Evolutionary conservation across 2,329 filamentous ascomycete genomes (phyloP), one percentile per base, ranked within the genome.

Genomic region (Xylaria sp.): DNA sequence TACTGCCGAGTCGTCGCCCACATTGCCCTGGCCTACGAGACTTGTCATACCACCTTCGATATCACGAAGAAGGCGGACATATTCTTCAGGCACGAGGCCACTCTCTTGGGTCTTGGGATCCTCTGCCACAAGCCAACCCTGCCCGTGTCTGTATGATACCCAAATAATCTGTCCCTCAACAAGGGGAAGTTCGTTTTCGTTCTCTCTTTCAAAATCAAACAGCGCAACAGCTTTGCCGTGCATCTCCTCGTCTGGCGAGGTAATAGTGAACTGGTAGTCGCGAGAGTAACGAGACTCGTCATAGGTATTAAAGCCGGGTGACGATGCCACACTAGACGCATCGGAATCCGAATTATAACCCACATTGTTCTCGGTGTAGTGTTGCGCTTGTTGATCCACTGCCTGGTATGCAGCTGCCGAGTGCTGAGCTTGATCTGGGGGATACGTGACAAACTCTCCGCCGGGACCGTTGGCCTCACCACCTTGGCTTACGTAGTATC

Each of bases 51-150:
- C 93, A 18, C 92, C 92, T 73, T 97, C 92, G 58, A 97, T 97
- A 70, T 97, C 92, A 52, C 92, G 86, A 61, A 99, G 81, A 51
- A 99, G 79, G 13, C 94, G 87, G 48, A 99, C 94, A 71, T 97
- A 99, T 74, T 95, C 92, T 75, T 99, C 94, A 0, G 94, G 94
- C 1, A 99, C 94, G 42, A 99, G 81, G 0, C 94, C 94, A 69
- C 91, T 96, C 76, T 99, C 94, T 66, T 86, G 91, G 0, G 92
- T 97, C 74, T 91, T 92, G 10, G 93, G 92, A 70, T 99, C 94
- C 76, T 97, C 91, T 3, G 94, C 94, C 23, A 99, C 94, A 55
- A 99, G 81, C 94, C 94, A 99, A 58, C 94, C 94, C 75, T 97
- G 92, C 13, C 93, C 93, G 71, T 97, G 92, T 49, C 94, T 84